phyloP scores from a whole-genome alignment of 768 basidiomycete species.

The Tulasnella sp. region DNA sequence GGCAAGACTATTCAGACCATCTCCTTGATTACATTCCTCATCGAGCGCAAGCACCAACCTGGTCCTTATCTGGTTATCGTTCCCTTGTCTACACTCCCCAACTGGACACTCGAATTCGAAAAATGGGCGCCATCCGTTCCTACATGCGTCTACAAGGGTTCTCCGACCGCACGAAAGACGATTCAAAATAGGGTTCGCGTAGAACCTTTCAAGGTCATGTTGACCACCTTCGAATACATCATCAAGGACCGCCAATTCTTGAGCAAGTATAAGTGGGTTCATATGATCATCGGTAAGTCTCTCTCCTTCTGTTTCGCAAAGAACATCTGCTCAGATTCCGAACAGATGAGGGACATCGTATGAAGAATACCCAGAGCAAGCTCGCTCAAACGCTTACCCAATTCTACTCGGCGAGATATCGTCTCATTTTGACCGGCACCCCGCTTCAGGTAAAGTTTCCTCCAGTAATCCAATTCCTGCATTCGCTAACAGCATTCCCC shows the following conservation, averaged over 20 bases:
- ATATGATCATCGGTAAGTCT: constrained; percentile 85
- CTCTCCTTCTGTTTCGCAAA: neutral
- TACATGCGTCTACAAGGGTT: constrained; percentile 82
- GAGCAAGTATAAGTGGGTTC: constrained; percentile 87
- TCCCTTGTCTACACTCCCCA: constrained; percentile 91
- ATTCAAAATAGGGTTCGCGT: constrained; percentile 66
- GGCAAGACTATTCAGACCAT: constrained; percentile 94
- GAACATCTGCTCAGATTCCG: constrained; percentile 7
- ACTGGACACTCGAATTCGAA: constrained; percentile 95
- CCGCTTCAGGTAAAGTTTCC: constrained; percentile 48
- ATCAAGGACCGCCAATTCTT: constrained; percentile 91
- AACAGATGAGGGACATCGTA: constrained; percentile 88
- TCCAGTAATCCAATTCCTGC: constrained; percentile 13
- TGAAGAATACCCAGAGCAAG: constrained; percentile 93
- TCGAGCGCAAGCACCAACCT: constrained; percentile 80
- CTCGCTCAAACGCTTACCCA: constrained; percentile 81
- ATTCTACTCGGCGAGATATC: constrained; percentile 85
- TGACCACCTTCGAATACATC: constrained; percentile 96
- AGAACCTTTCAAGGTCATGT: constrained; percentile 78
- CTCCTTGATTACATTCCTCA: constrained; percentile 88
- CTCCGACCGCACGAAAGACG: constrained; percentile 67
- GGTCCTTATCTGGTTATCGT: constrained; percentile 95
- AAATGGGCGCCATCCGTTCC: constrained; percentile 87
- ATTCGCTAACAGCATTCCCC: constrained; percentile 13
- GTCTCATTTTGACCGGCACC: constrained; percentile 90